Conservation (phyloP, 139 green algal species). For the Pycnococcus provasolii region DNA sequence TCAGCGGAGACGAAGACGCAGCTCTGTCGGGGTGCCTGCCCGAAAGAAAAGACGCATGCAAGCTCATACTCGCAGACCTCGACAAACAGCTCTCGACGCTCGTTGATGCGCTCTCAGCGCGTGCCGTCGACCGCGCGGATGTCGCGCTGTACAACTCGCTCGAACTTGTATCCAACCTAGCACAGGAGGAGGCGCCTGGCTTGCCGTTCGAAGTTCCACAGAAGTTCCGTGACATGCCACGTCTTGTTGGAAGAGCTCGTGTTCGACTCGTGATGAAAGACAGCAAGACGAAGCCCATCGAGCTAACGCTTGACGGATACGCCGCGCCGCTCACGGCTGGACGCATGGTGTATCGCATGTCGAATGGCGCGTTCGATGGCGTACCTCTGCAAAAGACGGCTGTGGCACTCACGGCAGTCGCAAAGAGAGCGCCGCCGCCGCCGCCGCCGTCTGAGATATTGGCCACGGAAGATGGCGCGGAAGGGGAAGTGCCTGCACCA, state of each 20-base stretch:
- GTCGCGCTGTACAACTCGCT: too few relatives aligned
- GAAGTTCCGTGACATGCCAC: slow-evolving; percentile 2
- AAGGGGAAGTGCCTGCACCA: too few relatives aligned
- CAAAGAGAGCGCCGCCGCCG: not conserved
- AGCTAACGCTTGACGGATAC: slow-evolving; percentile 8
- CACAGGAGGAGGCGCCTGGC: not conserved
- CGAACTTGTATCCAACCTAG: too few relatives aligned
- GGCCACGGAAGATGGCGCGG: too few relatives aligned
- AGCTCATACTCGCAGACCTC: too few relatives aligned
- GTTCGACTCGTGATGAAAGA: not conserved
- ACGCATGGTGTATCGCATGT: slow-evolving; percentile 5
- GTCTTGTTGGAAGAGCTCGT: not conserved
- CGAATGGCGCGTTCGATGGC: not conserved
- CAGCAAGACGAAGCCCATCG: not conserved
- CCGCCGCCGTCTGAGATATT: too few relatives aligned
- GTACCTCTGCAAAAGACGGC: not conserved
- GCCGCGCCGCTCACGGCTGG: slow-evolving; percentile 15
- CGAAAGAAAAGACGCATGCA: too few relatives aligned
- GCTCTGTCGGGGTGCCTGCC: too few relatives aligned
- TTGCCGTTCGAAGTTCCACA: slow-evolving; percentile 13
- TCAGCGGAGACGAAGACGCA: too few relatives aligned
- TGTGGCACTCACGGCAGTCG: not conserved
- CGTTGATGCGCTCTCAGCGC: too few relatives aligned
- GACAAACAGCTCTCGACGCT: too few relatives aligned
- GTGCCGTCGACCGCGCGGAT: too few relatives aligned